Conservation (phyloP, 225 moss, liverwort and hornwort species). For the Pleurozium schreberi region DNA sequence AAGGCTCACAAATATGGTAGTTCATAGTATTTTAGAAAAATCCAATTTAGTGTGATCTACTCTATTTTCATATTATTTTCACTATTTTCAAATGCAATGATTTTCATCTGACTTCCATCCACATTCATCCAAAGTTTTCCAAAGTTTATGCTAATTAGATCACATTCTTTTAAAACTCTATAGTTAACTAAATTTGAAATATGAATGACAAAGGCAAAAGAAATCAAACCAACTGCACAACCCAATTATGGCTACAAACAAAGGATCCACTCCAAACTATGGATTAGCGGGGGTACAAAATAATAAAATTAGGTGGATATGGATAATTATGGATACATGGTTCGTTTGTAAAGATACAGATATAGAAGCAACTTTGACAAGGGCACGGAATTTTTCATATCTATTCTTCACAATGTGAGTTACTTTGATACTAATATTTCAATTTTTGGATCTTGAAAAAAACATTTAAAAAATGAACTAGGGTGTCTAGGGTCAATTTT, state of each 20-base stretch:
- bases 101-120: background rate
- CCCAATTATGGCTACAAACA: too few relatives aligned
- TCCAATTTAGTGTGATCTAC: fast-evolving
- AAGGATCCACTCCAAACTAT: too few relatives aligned
- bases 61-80: background rate
- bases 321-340: too few relatives aligned
- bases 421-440: background rate
- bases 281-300: too few relatives aligned
- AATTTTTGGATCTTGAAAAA: background rate
- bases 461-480: too few relatives aligned
- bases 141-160: background rate
- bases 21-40: background rate
- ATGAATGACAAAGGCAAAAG: background rate
- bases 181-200: background rate
- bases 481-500: too few relatives aligned
- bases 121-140: background rate
- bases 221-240: background rate
- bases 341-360: too few relatives aligned
- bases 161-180: background rate
- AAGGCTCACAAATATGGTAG: background rate
- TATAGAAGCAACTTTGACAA: too few relatives aligned
- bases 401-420: too few relatives aligned
- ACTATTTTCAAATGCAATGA: background rate
- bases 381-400: too few relatives aligned
- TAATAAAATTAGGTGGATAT: too few relatives aligned